These are phyloP conservation scores for Tillandsia leiboldiana DNA, from an alignment of 176 grass and related monocot species.

Conservation along the genomic window DNA sequence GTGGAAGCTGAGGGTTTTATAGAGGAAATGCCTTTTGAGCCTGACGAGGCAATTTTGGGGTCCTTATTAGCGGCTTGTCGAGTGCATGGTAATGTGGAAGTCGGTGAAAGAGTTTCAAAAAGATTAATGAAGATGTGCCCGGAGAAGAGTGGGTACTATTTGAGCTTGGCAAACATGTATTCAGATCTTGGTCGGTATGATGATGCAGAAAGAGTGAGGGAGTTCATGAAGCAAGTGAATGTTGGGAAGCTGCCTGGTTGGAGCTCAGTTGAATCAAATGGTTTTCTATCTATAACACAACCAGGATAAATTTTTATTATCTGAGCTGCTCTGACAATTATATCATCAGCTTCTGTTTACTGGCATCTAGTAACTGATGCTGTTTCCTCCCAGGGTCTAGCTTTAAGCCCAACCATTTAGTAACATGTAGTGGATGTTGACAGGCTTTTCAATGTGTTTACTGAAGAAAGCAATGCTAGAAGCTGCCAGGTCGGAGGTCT, in stretches of 20 bases:
- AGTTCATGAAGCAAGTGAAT: conserved; percentile 64
- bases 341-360: neutral
- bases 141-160: conserved; percentile 53
- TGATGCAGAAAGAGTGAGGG: conserved; percentile 61
- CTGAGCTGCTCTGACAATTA: neutral
- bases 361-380: neutral
- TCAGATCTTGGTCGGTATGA: conserved; percentile 48
- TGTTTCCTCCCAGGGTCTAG: too few relatives aligned
- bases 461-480: too few relatives aligned
- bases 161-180: conserved; percentile 83
- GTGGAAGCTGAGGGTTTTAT: conserved; percentile 42
- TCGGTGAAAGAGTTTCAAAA: conserved; percentile 42
- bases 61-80: conserved; percentile 46
- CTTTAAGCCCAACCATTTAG: too few relatives aligned
- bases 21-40: conserved; percentile 65
- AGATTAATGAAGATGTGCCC: conserved; percentile 50
- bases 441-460: too few relatives aligned
- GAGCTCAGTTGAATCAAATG: conserved; percentile 38
- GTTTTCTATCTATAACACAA: conserved; percentile 6
- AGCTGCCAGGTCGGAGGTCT: too few relatives aligned
- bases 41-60: conserved; percentile 52
- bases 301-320: neutral
- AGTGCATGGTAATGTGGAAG: conserved; percentile 54
- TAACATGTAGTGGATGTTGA: too few relatives aligned
- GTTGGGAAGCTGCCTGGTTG: conserved; percentile 46